Evolutionary conservation across 352 stramenopile genomes (phyloP), one percentile per base, ranked within the genome.

Genomic region (Phytopythium mirpurense): DNA sequence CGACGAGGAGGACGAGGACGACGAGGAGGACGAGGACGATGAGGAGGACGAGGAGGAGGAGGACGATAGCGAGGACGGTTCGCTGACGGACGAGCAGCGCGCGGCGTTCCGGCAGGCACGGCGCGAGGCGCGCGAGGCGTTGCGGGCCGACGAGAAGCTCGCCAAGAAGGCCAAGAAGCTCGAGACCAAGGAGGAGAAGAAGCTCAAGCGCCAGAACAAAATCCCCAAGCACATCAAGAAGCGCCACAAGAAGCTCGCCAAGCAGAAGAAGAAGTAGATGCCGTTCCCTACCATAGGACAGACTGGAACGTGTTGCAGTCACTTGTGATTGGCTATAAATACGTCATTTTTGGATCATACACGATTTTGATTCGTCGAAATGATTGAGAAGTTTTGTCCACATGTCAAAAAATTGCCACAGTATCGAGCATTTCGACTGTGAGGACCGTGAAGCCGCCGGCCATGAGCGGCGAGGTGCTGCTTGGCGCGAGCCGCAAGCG

Each of bases 141-240:
- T 69, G 6, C 76, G 74, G 26, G 65, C 67, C 15, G 51, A 79
- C 16, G 78, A 88, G 24, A 90, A 90, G 49, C 21, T 65, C 21
- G 82, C 73, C 41, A 92, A 91, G 49, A 98, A 97, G 72, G 79
- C 83, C n/a, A 96, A 97, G 57, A 99, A 99, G 65, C 96, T 98
- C 59, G 71, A 86, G 51, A 83, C 96, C 0, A 99, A 98, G 65
- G 91, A 98, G 49, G 80, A 90, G 45, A 94, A 96, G 54, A 91
- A 89, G 47, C 77, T 92, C 59, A 96, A 97, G 60, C 86, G 96
- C 19, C 84, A 97, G 72, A 97, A 72, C 26, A 99, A 99, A 67
- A 97, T 99, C 54, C 97, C 97, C 41, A 99, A 99, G 76, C 97
- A 98, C 65, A 76, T 99, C 50, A 99, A 99, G 83, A 98, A 98